Percentiles rank a stretch among this genome's conserved stretches.
Conservation (phyloP, 2,329 filamentous ascomycete species). For the Zasmidium cellare region DNA sequence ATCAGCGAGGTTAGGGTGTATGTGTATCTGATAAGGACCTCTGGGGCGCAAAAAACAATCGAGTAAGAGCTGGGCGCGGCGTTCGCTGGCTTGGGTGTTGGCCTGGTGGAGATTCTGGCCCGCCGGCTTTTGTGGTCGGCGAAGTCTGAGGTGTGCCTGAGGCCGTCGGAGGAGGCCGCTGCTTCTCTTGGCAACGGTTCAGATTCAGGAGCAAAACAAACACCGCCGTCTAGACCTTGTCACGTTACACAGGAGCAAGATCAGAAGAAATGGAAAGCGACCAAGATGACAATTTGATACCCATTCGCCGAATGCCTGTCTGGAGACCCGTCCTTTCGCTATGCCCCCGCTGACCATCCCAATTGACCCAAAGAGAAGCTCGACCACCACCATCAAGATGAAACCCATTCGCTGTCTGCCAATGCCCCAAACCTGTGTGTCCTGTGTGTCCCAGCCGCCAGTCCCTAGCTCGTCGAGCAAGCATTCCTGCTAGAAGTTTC, state of each 20-base stretch:
- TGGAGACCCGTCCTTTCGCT: neutral
- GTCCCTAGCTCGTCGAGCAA: no score
- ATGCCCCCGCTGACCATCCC: neutral
- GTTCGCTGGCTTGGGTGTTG: no score
- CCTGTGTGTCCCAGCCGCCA: conserved; percentile 3
- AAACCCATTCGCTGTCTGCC: conserved; percentile 1
- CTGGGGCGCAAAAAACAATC: no score
- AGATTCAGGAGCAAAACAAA: no score
- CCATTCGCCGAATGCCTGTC: neutral
- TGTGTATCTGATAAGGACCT: conserved; percentile 2
- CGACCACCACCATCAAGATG: conserved; percentile 4
- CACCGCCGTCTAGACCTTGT: neutral
- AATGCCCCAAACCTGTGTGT: conserved; percentile 2
- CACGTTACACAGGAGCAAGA: no score
- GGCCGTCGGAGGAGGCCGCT: no score
- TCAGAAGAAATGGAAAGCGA: no score
- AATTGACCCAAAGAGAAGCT: neutral
- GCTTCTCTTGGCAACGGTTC: no score
- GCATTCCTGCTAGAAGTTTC: neutral
- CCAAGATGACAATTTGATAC: neutral
- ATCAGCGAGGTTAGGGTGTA: neutral
- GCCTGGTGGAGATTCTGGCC: no score
- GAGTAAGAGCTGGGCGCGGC: neutral
- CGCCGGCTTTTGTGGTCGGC: no score
- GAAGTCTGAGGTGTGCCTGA: no score